Evolutionary conservation across 345 rosid genomes (phyloP), one percentile per base, ranked within the genome.

Genomic region (Hevea brasiliensis): DNA sequence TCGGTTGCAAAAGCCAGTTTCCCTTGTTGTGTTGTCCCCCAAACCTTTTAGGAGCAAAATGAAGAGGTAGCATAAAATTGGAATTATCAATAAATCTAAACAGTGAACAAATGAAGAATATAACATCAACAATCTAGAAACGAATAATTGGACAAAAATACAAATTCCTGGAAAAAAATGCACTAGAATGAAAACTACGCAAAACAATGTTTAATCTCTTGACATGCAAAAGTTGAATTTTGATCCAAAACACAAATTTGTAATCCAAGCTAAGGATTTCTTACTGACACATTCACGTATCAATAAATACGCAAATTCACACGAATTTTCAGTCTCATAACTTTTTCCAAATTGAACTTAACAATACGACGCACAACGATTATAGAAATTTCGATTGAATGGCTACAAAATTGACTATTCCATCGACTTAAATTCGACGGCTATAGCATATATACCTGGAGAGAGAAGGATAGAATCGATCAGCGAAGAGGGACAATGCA

Each of bases 1-100:
- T 14, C 14, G 92, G 88, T 67, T 78, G 79, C 84, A 91, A 59
- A 61, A 93, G 85, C 98, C 94, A 90, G 72, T 85, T 87, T 23
- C 76, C 76, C 56, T 29, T 41, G 29, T 73, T 79, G 68, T 76
- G 76, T 21, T 47, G 62, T 44, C 64, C 73, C 53, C 48, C 62
- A 21, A 75, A 81, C 80, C 96, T 32, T 32, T 48, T 29, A 41
- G 8, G 1, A 63, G 24, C 8, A 35, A 1, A 35, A 68, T 15
- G 17, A 10, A 65, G 64, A 14, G 13, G 29, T 24, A 6, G 68
- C 27, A 12, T 63, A 63, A 50, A 50, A 63, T 37, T 3, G 17
- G 7, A 65, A 21, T 24, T 9, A 37, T 2, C 20, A 37, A 8
- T 15, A 61, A 61, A 37, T 37, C 9, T 2, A 64, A 64, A 64